Conservation (phyloP, 169 alveolate species). For the Cyclospora cayetanensis region DNA sequence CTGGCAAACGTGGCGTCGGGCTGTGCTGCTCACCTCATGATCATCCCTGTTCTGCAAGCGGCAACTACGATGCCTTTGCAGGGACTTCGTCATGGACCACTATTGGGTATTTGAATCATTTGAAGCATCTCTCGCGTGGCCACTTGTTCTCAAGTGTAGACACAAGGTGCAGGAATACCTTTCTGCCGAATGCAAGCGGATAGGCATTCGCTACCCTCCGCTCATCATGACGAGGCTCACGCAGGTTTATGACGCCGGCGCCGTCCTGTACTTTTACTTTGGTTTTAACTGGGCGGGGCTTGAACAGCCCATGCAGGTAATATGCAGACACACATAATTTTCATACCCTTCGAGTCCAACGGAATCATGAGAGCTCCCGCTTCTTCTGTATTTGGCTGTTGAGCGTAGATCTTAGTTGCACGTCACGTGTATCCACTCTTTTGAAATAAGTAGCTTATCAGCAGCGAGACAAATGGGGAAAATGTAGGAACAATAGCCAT, state of each 20-base stretch:
- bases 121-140: slow-evolving; percentile 87
- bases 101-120: slow-evolving; percentile 71
- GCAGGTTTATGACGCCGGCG: slow-evolving; percentile 88
- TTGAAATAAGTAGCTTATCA: no score
- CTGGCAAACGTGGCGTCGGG: no score
- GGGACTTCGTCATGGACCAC: slow-evolving; percentile 71
- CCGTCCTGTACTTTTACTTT: slow-evolving; percentile 86
- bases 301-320: slow-evolving; percentile 78
- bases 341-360: no score
- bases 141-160: slow-evolving; percentile 76
- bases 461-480: no score
- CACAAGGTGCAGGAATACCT: slow-evolving; percentile 73
- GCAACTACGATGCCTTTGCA: not conserved
- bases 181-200: slow-evolving; percentile 75
- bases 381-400: no score
- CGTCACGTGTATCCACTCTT: no score
- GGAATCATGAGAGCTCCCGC: no score
- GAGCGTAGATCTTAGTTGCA: no score
- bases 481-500: no score
- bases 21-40: not conserved
- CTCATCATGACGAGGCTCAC: slow-evolving; percentile 84
- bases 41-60: not conserved
- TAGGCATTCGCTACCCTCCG: slow-evolving; percentile 79
- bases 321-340: no score
- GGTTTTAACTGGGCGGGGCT: slow-evolving; percentile 79